Conservation (phyloP, 2,329 filamentous ascomycete genomes). For the Hortaea sp. region DNA sequence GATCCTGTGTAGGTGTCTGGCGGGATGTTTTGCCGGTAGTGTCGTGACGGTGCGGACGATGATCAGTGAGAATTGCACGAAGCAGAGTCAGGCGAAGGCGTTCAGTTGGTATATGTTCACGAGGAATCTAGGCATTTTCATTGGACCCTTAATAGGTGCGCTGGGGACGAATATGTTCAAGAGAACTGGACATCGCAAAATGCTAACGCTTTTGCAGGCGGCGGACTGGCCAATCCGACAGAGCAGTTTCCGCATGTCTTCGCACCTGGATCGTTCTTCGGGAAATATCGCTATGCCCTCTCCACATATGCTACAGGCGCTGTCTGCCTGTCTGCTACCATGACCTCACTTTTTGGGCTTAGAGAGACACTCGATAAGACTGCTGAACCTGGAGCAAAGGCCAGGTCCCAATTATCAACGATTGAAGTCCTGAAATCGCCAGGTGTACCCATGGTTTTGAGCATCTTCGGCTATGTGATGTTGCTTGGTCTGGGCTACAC, state of each 20-base stretch:
- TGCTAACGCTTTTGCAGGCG: conserved; percentile 37
- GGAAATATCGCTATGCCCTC: conserved; percentile 56
- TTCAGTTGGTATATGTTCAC: conserved; percentile 71
- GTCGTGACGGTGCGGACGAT: conserved; percentile 68
- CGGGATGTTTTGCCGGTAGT: conserved; percentile 64
- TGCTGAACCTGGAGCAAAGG: background rate
- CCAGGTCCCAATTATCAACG: conserved; percentile 33
- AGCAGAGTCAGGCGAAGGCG: conserved; percentile 58
- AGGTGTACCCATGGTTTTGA: conserved; percentile 56
- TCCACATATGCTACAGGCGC: conserved; percentile 49
- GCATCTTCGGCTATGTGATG: conserved; percentile 56
- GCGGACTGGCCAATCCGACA: conserved; percentile 57
- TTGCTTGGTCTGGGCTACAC: conserved; percentile 63
- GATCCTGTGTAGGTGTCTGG: conserved; percentile 60
- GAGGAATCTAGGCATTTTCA: conserved; percentile 60
- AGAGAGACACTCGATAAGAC: conserved; percentile 33
- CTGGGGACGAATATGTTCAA: background rate
- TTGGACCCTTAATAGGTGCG: conserved; percentile 54
- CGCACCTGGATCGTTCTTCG: conserved; percentile 46
- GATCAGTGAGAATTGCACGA: conserved; percentile 62
- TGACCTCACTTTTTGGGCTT: conserved; percentile 46
- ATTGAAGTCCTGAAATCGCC: conserved; percentile 50
- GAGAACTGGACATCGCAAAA: background rate
- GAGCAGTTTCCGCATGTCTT: conserved; percentile 53
- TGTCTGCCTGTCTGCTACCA: conserved; percentile 44